phyloP scores from a whole-genome alignment of 2,329 filamentous ascomycete genomes.

The Hypoxylon sp. region DNA sequence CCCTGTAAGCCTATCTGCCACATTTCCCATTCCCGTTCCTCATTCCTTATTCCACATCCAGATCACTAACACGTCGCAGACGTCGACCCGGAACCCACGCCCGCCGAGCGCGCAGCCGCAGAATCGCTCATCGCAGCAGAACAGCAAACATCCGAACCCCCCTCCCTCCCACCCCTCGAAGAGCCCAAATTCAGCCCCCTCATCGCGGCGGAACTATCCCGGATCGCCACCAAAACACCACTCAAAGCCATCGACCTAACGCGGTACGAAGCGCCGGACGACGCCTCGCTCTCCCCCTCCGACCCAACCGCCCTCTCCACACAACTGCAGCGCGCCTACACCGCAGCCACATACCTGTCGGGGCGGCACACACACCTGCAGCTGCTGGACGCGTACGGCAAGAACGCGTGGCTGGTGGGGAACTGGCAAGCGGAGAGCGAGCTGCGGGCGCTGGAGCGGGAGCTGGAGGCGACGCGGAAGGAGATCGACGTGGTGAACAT shows the following conservation, averaged over 20 bases:
- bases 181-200: constrained; percentile 73
- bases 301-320: constrained; percentile 63
- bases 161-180: constrained; percentile 66
- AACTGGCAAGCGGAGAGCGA: constrained; percentile 86
- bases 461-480: constrained; percentile 76
- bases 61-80: constrained; percentile 66
- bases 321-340: constrained; percentile 70
- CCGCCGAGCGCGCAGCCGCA: constrained; percentile 74
- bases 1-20: constrained; percentile 75
- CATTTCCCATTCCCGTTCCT: neutral
- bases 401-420: constrained; percentile 90
- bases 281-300: constrained; percentile 55
- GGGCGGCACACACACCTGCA: constrained; percentile 71
- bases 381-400: constrained; percentile 85
- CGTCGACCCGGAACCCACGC: constrained; percentile 81
- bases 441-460: constrained; percentile 77
- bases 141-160: constrained; percentile 61
- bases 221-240: constrained; percentile 73
- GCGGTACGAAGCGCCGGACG: constrained; percentile 83
- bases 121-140: constrained; percentile 79
- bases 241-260: constrained; percentile 78
- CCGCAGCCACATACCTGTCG: constrained; percentile 66
- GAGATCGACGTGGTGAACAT: constrained; percentile 82
- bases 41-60: constrained; percentile 29
- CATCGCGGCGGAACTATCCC: constrained; percentile 77